Evolutionary conservation across 2,329 filamentous ascomycete genomes (phyloP).

Genomic region (Diaporthe sp.): DNA sequence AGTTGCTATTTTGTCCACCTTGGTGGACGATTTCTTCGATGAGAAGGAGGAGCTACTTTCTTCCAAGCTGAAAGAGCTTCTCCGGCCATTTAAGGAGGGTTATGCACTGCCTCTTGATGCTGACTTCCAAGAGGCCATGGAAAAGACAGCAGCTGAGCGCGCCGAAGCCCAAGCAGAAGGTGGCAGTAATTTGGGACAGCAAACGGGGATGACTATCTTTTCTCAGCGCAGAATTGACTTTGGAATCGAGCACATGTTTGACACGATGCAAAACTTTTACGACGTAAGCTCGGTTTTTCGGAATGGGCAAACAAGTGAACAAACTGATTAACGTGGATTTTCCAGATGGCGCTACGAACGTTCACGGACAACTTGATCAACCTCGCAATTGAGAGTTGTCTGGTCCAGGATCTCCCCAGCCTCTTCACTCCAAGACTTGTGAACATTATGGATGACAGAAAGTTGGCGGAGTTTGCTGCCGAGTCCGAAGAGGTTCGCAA

Average conservation of each 20-base stretch:
- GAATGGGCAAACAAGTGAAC: not conserved
- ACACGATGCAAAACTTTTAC: not conserved
- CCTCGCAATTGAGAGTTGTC: not conserved
- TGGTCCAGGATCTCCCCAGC: not conserved
- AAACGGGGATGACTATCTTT: not conserved
- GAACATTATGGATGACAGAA: not conserved
- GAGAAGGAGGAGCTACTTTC: not conserved
- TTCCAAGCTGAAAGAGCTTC: not conserved
- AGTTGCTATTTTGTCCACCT: not conserved
- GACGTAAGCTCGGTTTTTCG: not conserved
- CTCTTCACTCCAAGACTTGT: not conserved
- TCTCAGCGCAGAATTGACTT: not conserved
- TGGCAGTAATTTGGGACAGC: not conserved
- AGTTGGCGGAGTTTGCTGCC: not conserved
- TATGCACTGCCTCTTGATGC: not conserved
- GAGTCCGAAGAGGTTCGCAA: not conserved
- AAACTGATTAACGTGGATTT: not conserved
- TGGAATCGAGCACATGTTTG: not conserved
- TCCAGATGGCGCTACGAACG: not conserved
- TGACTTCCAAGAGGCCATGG: not conserved
- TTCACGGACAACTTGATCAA: constrained; percentile 5
- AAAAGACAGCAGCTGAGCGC: not conserved
- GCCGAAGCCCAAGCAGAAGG: not conserved
- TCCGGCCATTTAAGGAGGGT: not conserved
- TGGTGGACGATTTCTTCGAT: not conserved